phyloP scores from a whole-genome alignment of 2,329 filamentous ascomycete genomes.

The Nemania bipapillata region DNA sequence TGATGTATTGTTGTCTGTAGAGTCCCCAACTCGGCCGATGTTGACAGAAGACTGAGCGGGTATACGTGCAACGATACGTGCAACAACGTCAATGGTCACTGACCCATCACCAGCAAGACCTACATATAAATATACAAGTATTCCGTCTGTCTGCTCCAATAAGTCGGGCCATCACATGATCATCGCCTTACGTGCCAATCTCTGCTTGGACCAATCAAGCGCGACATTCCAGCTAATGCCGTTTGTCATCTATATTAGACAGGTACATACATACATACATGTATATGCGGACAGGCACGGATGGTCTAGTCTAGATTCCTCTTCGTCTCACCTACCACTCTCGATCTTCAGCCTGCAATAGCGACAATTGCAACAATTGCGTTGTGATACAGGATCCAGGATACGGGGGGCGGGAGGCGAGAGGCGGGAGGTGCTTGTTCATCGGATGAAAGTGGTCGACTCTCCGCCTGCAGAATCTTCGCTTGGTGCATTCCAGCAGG shows the following conservation, averaged over 20 bases:
- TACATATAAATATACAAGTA: background rate
- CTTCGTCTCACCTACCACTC: constrained; percentile 24
- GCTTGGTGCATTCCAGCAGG: background rate
- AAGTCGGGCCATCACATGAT: constrained; percentile 31
- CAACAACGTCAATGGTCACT: constrained; percentile 23
- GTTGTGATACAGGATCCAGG: no score
- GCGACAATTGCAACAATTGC: no score
- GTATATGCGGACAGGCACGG: no score
- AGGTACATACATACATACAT: background rate
- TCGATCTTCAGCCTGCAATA: background rate
- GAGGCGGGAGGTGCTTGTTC: background rate
- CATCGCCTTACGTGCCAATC: constrained; percentile 6
- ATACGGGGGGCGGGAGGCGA: no score
- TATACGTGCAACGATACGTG: constrained; percentile 23
- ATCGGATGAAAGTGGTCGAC: background rate
- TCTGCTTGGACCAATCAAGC: constrained; percentile 10
- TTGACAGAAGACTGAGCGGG: constrained; percentile 1
- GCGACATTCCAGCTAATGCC: constrained; percentile 25
- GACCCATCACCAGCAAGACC: constrained; percentile 1
- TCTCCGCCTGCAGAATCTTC: background rate
- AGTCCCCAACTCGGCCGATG: background rate
- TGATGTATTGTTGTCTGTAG: constrained; percentile 1
- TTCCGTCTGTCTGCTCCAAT: constrained; percentile 6
- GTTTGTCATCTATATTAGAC: background rate
- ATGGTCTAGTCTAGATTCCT: no score